Base-by-base conservation (phyloP, 2,329 filamentous ascomycete genomes). In the Claviceps arundinis region DNA sequence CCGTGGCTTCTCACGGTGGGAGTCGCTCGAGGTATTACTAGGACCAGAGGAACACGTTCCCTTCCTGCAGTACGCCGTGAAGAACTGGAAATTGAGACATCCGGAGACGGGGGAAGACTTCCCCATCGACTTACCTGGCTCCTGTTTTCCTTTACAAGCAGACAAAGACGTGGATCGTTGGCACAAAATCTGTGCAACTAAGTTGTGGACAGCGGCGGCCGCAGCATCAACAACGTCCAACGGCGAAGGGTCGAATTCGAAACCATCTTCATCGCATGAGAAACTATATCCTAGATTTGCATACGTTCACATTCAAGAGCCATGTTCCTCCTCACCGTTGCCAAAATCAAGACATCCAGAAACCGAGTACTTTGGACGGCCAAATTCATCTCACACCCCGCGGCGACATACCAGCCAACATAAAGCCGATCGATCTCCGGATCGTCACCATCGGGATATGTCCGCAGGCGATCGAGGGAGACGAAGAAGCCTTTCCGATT, bases 1-100 rank as follows among this genome's bases (percentile, higher is more conserved):
- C 0, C 80, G 81, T 61, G 93, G 93, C 42, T 98, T 95, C 66
- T 87, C 91, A 44, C 83, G 88, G 65, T 98, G 91, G 91, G 85
- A 95, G 71, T 89, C 87, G 0, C 86, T 97, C 52, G 89, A 97
- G 69, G 77, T 95, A 22, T 73, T 97, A 38, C 77, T 97, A 1
- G 87, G 84, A 1, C 93, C 93, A 0, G 85, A 93, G 59, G 87
- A 94, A 60, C 90, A 97, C 69, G 85, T 89, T 1, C 81, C 81
- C 0, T 91, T 89, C 60, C 68, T 98, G 24, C 88, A 93, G 61
- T 83, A 80, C 61, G 88, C 89, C 0, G 85, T 95, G 3, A 77
- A 77, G 55, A 75, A 85, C 56, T 96, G 89, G 78, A 75, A 81
- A 38, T 76, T 97, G 54, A 79, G 77, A 54, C 81, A 94, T 60